Evolutionary conservation across 2,329 filamentous ascomycete species (phyloP), one percentile per base, ranked within the genome.

Genomic region (Cyphellophora attinorum): DNA sequence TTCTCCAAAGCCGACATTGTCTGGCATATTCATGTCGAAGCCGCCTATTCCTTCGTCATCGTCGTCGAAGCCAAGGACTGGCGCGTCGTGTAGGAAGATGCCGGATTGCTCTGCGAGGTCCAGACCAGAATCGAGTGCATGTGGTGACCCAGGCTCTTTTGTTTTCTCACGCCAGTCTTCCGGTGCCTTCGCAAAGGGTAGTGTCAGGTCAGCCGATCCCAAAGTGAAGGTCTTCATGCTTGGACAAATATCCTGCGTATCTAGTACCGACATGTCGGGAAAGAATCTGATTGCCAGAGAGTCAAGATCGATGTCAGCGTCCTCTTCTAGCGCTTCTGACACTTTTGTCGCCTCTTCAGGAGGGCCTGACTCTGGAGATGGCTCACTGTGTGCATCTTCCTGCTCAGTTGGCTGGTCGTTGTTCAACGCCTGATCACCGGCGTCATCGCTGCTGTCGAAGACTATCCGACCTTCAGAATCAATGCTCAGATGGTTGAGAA

Each of bases 361-460:
- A 11, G 34, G 27, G 10, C 5, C n/a, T 8, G 23, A 23, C 5
- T 31, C 14, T 56, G 52, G 38, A 13, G 49, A 37, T 31, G 52
- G 46, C 6, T 52, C 48, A 17, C 52, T 50, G 14, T 50, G 42
- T 11, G 64, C 63, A 17, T 66, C 63, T 15, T 67, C 19, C 25
- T 65, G 61, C 12, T 63, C 61, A 2, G 63, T 57, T 13, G 65
- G 62, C 46, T 52, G 59, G 53, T 30, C 53, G 10, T 8, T 18
- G 12, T 31, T 12, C 8, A 19, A 58, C 5, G 59, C 61, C 11
- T 67, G 65, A 37, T 77, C 72, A 38, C 70, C 65, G 11, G 67
- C 65, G 56, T 96, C 91, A 56, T 98, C 89, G 53, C 88, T 96
- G 64, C 89, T 96, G 61, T 98, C 91, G 54, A 98, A 98, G 4